Evolutionary conservation across 495 filamentous ascomycete species (phyloP).

Genomic region (Clavariopsis aquatica): DNA sequence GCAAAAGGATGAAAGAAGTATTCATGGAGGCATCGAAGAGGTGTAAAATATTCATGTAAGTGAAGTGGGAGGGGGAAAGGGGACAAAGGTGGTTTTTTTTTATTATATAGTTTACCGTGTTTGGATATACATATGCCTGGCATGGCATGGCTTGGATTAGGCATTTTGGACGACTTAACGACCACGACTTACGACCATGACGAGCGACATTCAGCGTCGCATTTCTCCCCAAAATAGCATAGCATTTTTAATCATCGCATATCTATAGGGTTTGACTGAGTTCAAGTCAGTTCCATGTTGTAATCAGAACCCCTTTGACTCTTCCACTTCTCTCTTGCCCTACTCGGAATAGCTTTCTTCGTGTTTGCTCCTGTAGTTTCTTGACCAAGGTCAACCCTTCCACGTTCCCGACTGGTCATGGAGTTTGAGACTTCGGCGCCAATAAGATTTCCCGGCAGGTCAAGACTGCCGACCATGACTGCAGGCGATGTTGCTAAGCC

Average conservation of each 20-base stretch:
- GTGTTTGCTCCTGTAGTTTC: too few species aligned
- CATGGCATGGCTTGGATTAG: not conserved
- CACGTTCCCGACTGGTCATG: too few species aligned
- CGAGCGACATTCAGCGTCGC: not conserved
- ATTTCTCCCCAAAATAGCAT: not conserved
- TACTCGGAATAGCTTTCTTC: too few species aligned
- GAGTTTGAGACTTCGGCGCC: too few species aligned
- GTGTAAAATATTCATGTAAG: constrained; percentile 2
- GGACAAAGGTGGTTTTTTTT: not conserved
- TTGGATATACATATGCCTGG: constrained; percentile 4
- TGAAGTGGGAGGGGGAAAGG: not conserved
- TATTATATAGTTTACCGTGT: not conserved
- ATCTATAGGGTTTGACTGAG: too few species aligned
- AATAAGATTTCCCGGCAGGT: too few species aligned
- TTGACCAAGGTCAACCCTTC: too few species aligned
- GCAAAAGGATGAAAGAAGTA: constrained; percentile 4
- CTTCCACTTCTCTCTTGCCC: too few species aligned
- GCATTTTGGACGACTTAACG: constrained; percentile 18
- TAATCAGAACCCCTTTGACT: not conserved
- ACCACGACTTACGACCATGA: constrained; percentile 11
- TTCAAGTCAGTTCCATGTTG: not conserved
- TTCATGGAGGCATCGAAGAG: constrained; percentile 15
- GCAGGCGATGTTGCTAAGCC: too few species aligned
- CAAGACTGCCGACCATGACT: too few species aligned
- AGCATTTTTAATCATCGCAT: not conserved